Percentiles rank a stretch among this genome's conserved stretches.
phyloP scores from a whole-genome alignment of 73 alveolate species.

The Effrenium voratum region DNA sequence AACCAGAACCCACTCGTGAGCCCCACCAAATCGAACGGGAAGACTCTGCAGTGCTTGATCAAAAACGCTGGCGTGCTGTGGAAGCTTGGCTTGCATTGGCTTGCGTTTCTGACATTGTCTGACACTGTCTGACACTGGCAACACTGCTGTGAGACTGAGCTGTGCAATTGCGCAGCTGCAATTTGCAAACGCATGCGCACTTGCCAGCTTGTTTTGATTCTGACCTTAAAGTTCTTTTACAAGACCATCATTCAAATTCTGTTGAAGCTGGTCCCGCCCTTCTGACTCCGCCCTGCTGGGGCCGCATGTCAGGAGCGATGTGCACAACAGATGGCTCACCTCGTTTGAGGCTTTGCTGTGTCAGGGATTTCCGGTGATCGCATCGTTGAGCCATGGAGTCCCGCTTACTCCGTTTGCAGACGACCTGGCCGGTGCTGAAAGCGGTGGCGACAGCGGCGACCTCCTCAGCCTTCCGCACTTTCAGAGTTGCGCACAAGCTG shows the following conservation, averaged over 20 bases:
- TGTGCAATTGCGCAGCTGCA: too few relatives aligned
- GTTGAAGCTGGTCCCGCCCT: too few relatives aligned
- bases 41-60: background rate
- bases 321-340: background rate
- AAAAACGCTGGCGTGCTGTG: constrained; percentile 1
- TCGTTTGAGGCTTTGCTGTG: background rate
- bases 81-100: background rate
- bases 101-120: too few relatives aligned
- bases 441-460: too few relatives aligned
- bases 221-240: too few relatives aligned
- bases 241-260: too few relatives aligned
- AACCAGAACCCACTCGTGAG: background rate
- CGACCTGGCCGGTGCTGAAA: too few relatives aligned
- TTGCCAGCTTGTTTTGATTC: background rate
- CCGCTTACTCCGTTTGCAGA: background rate
- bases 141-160: too few relatives aligned
- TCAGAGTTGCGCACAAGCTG: too few relatives aligned
- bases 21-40: background rate
- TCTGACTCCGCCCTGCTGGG: too few relatives aligned
- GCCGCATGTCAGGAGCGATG: background rate
- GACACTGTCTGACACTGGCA: too few relatives aligned
- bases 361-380: background rate
- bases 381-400: background rate
- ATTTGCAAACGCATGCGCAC: background rate
- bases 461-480: too few relatives aligned